Evolutionary conservation across 108 stramenopile genomes (phyloP).

Genomic region (Bacterosira constricta): DNA sequence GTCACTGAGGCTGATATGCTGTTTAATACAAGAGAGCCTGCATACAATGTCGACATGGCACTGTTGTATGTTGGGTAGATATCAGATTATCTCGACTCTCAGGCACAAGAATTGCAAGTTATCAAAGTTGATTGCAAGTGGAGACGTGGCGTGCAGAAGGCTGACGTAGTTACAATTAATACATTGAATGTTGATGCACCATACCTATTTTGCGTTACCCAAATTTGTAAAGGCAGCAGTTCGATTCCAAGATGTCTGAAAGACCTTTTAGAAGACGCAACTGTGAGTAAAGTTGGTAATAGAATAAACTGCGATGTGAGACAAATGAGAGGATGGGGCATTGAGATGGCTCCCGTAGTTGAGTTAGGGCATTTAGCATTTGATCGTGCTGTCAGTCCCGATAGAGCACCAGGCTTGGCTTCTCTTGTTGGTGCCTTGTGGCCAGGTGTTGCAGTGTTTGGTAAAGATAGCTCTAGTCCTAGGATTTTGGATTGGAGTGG

Average conservation of each 20-base stretch:
- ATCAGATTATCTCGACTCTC: too few relatives aligned
- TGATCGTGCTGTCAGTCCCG: not conserved
- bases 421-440: not conserved
- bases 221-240: not conserved
- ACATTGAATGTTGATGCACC: not conserved
- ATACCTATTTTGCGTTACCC: conserved; percentile 1
- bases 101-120: not conserved
- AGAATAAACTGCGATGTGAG: not conserved
- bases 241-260: not conserved
- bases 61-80: not conserved
- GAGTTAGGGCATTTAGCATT: not conserved
- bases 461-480: conserved; percentile 7
- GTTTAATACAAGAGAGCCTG: too few relatives aligned
- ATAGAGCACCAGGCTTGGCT: not conserved
- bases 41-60: not conserved
- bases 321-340: not conserved
- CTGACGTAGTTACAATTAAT: not conserved
- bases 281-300: conserved; percentile 7
- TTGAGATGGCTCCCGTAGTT: not conserved
- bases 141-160: not conserved
- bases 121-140: not conserved
- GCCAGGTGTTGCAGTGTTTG: not conserved
- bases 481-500: not conserved
- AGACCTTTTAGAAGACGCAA: not conserved
- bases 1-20: too few relatives aligned